Conservation (phyloP, 2,329 filamentous ascomycete species). For the Neonectria faginata region DNA sequence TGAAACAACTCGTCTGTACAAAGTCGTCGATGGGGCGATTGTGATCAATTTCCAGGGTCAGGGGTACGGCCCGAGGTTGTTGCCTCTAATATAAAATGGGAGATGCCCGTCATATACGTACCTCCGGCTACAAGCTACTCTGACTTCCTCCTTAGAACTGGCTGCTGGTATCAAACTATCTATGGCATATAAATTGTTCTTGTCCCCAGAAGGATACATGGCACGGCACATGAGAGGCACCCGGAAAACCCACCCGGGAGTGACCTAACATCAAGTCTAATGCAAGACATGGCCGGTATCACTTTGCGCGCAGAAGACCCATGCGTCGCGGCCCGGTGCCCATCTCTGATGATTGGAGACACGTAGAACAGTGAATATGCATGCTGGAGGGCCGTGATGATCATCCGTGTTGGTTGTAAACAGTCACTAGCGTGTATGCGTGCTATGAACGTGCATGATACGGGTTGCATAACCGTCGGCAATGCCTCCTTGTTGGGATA, state of each 20-base stretch:
- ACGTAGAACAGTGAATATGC: conserved; percentile 1
- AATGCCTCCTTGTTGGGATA: background rate
- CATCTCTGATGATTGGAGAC: background rate
- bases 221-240: background rate
- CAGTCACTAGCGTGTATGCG: background rate
- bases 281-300: background rate
- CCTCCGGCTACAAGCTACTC: no score
- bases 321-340: background rate
- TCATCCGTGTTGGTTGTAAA: conserved; percentile 11
- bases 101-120: no score
- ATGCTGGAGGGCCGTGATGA: background rate
- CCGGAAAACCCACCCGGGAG: background rate
- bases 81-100: no score
- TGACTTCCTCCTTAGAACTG: no score
- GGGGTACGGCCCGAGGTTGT: no score
- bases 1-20: no score
- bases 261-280: background rate
- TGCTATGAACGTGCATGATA: background rate
- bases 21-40: no score
- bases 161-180: no score
- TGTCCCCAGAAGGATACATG: no score
- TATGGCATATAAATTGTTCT: no score
- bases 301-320: background rate
- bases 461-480: background rate
- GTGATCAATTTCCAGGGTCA: no score